These are phyloP conservation scores for Moniliella sp. DNA, from an alignment of 1,284 basidiomycete species.

Conservation along the genomic window DNA sequence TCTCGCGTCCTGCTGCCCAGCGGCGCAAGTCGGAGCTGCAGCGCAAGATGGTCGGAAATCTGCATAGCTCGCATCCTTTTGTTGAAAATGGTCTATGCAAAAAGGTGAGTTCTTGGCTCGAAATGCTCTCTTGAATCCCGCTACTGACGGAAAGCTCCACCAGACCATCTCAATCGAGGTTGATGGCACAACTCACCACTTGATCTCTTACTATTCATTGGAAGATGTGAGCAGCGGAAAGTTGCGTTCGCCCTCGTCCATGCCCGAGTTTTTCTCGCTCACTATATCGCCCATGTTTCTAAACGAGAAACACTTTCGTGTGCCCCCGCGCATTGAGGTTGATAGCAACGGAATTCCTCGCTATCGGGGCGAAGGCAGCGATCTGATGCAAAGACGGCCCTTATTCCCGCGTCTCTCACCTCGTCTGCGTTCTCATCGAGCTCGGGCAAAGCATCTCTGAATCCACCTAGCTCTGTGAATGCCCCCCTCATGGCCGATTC, in stretches of 20 bases:
- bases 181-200: conserved; percentile 67
- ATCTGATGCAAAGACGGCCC: too few relatives aligned
- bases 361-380: conserved; percentile 40
- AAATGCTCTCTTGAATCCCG: background rate
- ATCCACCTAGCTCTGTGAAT: too few relatives aligned
- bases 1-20: too few relatives aligned
- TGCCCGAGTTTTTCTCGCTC: conserved; percentile 64
- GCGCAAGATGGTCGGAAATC: conserved; percentile 17
- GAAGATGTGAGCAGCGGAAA: conserved; percentile 72
- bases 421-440: too few relatives aligned
- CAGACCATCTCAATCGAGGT: conserved; percentile 81
- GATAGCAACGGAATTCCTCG: conserved; percentile 58
- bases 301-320: conserved; percentile 69
- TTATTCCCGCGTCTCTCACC: too few relatives aligned
- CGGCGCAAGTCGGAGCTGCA: too few relatives aligned
- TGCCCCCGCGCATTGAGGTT: conserved; percentile 64
- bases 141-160: conserved; percentile 1
- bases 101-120: conserved; percentile 6
- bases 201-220: conserved; percentile 85
- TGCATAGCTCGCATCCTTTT: conserved; percentile 20
- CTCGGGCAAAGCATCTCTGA: too few relatives aligned
- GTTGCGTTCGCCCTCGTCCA: conserved; percentile 62
- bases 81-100: conserved; percentile 22
- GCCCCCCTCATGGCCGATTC: too few relatives aligned
- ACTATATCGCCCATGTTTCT: conserved; percentile 72